A percentile compares a stretch with the other conserved stretches of the same genome.
These are phyloP conservation scores for Lentinula raphanica DNA, from an alignment of 768 basidiomycete species.

Conservation along the genomic window DNA sequence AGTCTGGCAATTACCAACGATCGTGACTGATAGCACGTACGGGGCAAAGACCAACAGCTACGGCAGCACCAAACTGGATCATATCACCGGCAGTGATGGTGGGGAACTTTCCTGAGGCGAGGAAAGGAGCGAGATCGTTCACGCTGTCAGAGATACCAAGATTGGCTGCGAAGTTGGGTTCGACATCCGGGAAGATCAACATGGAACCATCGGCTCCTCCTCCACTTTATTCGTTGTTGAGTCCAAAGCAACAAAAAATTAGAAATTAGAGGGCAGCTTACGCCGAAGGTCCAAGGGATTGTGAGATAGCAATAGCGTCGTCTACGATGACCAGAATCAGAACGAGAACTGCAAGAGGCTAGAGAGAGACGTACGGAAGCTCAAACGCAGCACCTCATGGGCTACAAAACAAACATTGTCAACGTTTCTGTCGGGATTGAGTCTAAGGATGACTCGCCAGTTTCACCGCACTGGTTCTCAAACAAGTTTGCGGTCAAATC, in stretches of 20 bases:
- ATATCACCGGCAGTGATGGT: not conserved
- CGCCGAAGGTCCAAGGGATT: slow-evolving; percentile 2
- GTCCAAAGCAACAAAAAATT: not conserved
- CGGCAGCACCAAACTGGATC: slow-evolving; percentile 30
- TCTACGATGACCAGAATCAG: slow-evolving; percentile 13
- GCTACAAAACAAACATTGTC: slow-evolving; percentile 14
- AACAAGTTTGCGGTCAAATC: slow-evolving; percentile 28
- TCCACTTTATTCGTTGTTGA: slow-evolving; percentile 13
- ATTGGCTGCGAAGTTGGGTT: slow-evolving; percentile 15
- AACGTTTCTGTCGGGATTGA: not conserved
- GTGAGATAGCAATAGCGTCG: slow-evolving; percentile 15
- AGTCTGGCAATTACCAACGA: not conserved
- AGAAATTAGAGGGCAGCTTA: not conserved
- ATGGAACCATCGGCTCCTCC: slow-evolving; percentile 29
- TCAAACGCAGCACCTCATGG: slow-evolving; percentile 23
- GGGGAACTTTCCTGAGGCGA: not conserved
- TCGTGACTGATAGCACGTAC: slow-evolving; percentile 15
- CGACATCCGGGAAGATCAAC: slow-evolving; percentile 21
- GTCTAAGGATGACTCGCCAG: not conserved
- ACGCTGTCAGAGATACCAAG: slow-evolving; percentile 14
- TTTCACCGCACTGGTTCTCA: slow-evolving; percentile 29
- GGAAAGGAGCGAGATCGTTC: slow-evolving; percentile 8
- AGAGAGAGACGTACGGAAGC: slow-evolving; percentile 17
- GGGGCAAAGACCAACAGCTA: slow-evolving; percentile 31
- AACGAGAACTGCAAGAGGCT: slow-evolving; percentile 10